Base-by-base conservation (phyloP, 2,329 filamentous ascomycete species). In the Curvularia eragrostidis region DNA sequence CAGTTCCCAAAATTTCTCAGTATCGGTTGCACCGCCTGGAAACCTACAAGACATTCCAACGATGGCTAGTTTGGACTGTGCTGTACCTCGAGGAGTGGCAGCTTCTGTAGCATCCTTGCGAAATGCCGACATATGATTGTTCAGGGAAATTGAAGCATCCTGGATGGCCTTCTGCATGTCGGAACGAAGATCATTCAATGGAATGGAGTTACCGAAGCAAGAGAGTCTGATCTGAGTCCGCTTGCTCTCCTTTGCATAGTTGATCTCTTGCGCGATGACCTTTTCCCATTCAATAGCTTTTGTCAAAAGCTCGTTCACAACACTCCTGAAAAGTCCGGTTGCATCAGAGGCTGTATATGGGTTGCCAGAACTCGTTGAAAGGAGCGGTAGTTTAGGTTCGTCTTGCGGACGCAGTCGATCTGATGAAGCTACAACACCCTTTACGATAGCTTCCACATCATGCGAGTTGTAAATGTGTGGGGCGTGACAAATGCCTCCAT, bases 321-420 rank as follows among this genome's bases (percentile, higher is more conserved):
- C 57, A 18, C 41, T 34, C 52, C 63, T 39, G 38, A 54, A 64
- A 10, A 59, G 46, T 28, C 58, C 48, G 69, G 53, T 10, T 56
- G 62, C 46, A 66, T 66, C 21, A 41, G 71, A 32, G 58, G 63
- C 50, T 48, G n/a, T 32, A 18, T 64, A 62, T 8, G 56, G 39
- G 9, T 46, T 41, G 2, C 83, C 83, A 12, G 79, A 80, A 13
- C 79, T 78, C 59, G 81, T 82, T 4, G 83, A 85, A 75, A 85
- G 81, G 41, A 86, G 72, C 5, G 79, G 75, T 28, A 80, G 81
- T 50, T 77, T 78, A 3, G 82, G 66, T 12, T 36, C 26, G 18
- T 42, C 32, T 15, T 48, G 28, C 7, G 38, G 10, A 48, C 69
- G 75, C 13, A 70, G 65, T 36, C 41, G 58, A 36, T 32, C 4